phyloP scores from a whole-genome alignment of 306 rosid species.

The Cucurbita ficifolia region DNA sequence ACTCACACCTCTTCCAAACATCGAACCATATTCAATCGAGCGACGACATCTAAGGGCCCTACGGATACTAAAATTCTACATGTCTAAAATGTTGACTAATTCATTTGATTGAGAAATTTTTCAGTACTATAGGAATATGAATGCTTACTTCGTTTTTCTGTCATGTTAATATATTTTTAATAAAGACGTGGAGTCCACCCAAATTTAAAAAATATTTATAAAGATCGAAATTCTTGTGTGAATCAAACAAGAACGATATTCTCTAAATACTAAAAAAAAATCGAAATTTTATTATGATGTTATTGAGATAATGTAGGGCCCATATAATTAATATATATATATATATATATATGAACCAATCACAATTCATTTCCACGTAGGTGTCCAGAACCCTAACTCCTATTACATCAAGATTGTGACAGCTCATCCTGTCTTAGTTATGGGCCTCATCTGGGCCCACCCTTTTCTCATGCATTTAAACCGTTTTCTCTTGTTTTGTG shows the following conservation, averaged over 20 bases:
- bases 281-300: too few species aligned
- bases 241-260: too few species aligned
- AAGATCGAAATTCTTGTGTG: too few species aligned
- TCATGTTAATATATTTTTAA: too few species aligned
- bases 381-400: neutral
- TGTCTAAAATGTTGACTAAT: neutral
- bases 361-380: too few species aligned
- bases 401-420: constrained; percentile 1
- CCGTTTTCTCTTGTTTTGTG: neutral
- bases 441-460: neutral
- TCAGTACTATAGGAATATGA: too few species aligned
- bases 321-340: too few species aligned
- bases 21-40: neutral
- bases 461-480: constrained; percentile 1
- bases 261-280: too few species aligned
- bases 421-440: neutral
- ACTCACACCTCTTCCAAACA: neutral
- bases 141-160: too few species aligned
- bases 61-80: neutral
- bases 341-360: neutral
- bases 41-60: neutral
- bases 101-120: neutral
- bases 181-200: too few species aligned
- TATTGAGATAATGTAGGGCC: too few species aligned
- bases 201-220: too few species aligned